Evolutionary conservation across 768 basidiomycete genomes (phyloP), one percentile per base, ranked within the genome.

Genomic region (Mycena sanguinolenta): DNA sequence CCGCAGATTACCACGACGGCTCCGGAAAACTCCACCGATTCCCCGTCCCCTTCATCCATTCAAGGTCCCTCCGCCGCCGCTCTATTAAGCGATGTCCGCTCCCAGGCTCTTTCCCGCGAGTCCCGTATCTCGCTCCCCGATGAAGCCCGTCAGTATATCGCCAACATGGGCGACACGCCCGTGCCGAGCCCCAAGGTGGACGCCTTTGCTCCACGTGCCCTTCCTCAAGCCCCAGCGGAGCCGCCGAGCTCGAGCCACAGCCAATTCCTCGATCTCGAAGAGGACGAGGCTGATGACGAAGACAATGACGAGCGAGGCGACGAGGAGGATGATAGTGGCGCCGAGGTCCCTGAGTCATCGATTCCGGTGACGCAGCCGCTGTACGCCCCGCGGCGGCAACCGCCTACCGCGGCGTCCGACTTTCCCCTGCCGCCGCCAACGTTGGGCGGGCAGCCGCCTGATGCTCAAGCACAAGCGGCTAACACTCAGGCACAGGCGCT

Each of bases 121-220:
- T 94, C 92, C 12, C 86, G 87, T 27, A 87, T 91, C 58, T 89
- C 91, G 38, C 84, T 94, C 42, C 92, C 94, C 1, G 92, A 94
- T 63, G 94, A 95, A 77, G 91, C 93, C 19, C 88, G 84, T 71
- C 89, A 87, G 57, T 94, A 93, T 75, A 91, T 93, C 65, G 85
- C 88, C 42, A 88, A 86, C 73, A 90, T 92, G 87, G 80, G 80
- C 42, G 92, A 93, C 65, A 91, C 89, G 6, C 90, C 92, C 3
- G 76, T 82, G 10, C 80, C 87, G 30, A 91, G 88, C 75, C 89
- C 91, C 8, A 79, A 79, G 52, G 78, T 80, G 13, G 83, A 85
- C 61, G 74, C 74, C 9, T 87, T 86, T 72, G 77, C 75, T 16
- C 71, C 80, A 4, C 69, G 72, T 13, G 63, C 68, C 38, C 66